A percentile compares a stretch with the other conserved stretches of the same genome.
Conservation (phyloP, 106 monocot genomes). For the Ottelia alismoides region DNA sequence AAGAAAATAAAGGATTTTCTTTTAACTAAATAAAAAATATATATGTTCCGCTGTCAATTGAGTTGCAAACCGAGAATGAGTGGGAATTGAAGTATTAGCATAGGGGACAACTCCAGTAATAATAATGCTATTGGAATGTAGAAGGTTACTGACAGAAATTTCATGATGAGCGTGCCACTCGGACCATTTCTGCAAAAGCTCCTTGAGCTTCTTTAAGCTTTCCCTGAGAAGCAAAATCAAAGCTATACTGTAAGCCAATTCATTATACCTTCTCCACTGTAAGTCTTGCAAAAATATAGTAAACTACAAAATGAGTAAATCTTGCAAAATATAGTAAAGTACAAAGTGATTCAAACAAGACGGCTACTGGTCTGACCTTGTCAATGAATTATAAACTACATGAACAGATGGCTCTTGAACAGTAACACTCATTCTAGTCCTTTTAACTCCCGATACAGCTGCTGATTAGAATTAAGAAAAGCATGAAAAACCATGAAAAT, state of each 20-base stretch:
- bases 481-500: too few relatives aligned
- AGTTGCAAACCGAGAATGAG: too few relatives aligned
- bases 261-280: too few relatives aligned
- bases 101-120: too few relatives aligned
- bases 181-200: conserved; percentile 86
- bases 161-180: conserved; percentile 52
- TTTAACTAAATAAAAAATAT: too few relatives aligned
- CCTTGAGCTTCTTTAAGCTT: conserved; percentile 80
- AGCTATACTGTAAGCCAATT: too few relatives aligned
- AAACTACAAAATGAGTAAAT: too few relatives aligned
- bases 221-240: conserved; percentile 58
- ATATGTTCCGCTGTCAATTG: too few relatives aligned
- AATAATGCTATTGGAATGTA: too few relatives aligned
- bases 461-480: conserved; percentile 22
- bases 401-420: conserved; percentile 70
- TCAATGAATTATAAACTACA: conserved; percentile 59
- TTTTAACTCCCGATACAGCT: conserved; percentile 58
- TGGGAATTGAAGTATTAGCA: too few relatives aligned
- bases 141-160: background rate
- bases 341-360: background rate
- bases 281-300: too few relatives aligned
- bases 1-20: too few relatives aligned
- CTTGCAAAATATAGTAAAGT: background rate
- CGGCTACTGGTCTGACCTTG: conserved; percentile 33
- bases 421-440: conserved; percentile 43